Evolutionary conservation across 2,329 filamentous ascomycete genomes (phyloP), one percentile per base, ranked within the genome.

Genomic region (Capronia epimyces): DNA sequence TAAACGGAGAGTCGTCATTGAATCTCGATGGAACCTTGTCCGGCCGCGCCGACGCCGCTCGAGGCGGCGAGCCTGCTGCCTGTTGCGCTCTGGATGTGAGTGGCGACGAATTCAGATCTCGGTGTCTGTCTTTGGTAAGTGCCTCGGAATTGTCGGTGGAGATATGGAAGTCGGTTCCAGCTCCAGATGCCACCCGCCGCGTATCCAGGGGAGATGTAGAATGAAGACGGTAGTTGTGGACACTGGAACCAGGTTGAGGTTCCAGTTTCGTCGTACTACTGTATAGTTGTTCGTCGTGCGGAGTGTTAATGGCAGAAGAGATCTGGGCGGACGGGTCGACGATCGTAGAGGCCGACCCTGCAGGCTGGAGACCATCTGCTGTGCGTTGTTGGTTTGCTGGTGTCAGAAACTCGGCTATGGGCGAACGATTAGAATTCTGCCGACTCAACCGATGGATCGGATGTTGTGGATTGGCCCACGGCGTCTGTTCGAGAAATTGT

Each of bases 401-500:
- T 3, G 71, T 73, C 16, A 67, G 63, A 50, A 67, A 70, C 13
- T 65, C 60, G 20, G 50, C 51, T 32, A 61, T 42, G 3, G 67
- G 64, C 3, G 66, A 63, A 25, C 65, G 60, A 49, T 69, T 69
- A 20, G 66, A 66, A 7, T 65, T 54, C 46, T 68, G 62, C 43
- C 60, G 64, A 44, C 53, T 62, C 3, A 62, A 66, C 56, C 80
- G 77, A 64, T 88, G 83, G 8, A 82, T 78, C 5, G 85, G 83
- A 64, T 89, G 84, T 60, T 91, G 87, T 15, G 89, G 88, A 65
- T 95, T 95, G 29, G 89, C 89, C 90, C 90, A 96, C 1, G 89
- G 86, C 3, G 87, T 95, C 60, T 91, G 84, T 63, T 94, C 87
- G 49, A 95, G 78, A 61, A 93, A 95, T 57, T 91, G 86, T 67